Conservation (phyloP, 129 eudicot genomes). For the Flaveria ramosissima region DNA sequence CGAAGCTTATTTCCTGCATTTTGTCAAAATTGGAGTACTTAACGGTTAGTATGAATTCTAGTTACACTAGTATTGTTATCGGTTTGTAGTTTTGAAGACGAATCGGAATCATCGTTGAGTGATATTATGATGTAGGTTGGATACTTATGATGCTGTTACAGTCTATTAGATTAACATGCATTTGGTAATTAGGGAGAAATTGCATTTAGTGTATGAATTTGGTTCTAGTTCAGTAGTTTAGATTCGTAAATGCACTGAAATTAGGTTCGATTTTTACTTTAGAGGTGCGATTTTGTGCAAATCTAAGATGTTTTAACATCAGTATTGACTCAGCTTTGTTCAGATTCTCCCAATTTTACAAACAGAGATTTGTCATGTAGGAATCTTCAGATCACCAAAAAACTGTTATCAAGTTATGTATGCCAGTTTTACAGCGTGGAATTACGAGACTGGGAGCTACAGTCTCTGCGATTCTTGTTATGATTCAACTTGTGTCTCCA, state of each 20-base stretch:
- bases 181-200: too few species aligned
- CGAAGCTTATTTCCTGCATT: conserved; percentile 49
- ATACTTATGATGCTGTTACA: background rate
- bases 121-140: background rate
- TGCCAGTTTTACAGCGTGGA: conserved; percentile 45
- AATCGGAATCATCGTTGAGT: background rate
- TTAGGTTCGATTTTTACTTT: conserved; percentile 19
- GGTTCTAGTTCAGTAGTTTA: background rate
- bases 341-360: conserved; percentile 33
- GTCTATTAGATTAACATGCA: too few species aligned
- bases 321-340: background rate
- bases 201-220: too few species aligned
- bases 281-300: background rate
- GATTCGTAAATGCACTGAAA: background rate
- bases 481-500: conserved; percentile 71
- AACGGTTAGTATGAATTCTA: conserved; percentile 46
- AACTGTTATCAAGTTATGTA: conserved; percentile 18
- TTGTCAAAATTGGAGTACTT: conserved; percentile 35
- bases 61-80: conserved; percentile 15
- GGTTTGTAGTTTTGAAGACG: background rate
- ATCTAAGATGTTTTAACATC: conserved; percentile 5
- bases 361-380: conserved; percentile 61
- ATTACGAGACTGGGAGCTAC: conserved; percentile 52
- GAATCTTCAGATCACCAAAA: conserved; percentile 43
- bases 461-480: conserved; percentile 50